Evolutionary conservation across 306 rosid species (phyloP).

Genomic region (Betula pendula): DNA sequence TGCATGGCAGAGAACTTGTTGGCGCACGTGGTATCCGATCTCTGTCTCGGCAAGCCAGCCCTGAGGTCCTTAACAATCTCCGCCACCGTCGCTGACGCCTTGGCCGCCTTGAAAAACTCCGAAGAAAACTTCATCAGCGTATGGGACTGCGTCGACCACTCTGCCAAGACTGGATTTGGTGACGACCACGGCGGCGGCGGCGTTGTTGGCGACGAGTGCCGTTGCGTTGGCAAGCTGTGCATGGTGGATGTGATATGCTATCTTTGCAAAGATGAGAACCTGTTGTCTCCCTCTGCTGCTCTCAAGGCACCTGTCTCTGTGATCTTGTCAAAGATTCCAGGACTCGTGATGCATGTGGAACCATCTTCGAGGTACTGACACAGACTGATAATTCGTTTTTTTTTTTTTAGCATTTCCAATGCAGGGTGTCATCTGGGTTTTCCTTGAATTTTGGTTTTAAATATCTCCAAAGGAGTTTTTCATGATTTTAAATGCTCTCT

Average conservation of each 20-base stretch:
- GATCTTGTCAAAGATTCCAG: constrained; percentile 42
- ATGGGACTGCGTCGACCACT: constrained; percentile 55
- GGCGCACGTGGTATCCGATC: constrained; percentile 82
- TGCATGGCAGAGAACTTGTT: constrained; percentile 96
- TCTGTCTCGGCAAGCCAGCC: constrained; percentile 97
- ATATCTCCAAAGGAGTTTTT: background rate
- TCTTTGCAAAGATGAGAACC: constrained; percentile 54
- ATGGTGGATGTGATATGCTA: constrained; percentile 81
- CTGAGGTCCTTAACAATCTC: constrained; percentile 63
- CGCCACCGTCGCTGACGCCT: constrained; percentile 76
- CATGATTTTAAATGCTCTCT: background rate
- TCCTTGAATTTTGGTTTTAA: background rate
- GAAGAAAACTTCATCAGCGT: constrained; percentile 71
- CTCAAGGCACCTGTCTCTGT: constrained; percentile 62
- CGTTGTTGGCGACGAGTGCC: constrained; percentile 24
- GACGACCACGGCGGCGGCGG: constrained; percentile 3
- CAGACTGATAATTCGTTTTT: background rate
- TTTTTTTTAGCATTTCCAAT: background rate
- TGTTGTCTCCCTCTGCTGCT: constrained; percentile 65
- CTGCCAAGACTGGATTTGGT: constrained; percentile 6
- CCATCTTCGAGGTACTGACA: constrained; percentile 68
- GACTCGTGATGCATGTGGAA: constrained; percentile 60
- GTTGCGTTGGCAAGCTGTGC: constrained; percentile 78
- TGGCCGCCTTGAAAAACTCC: constrained; percentile 57
- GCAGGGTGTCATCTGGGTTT: background rate